Base-by-base conservation (phyloP, 2,329 filamentous ascomycete genomes). In the Metarhizium brunneum region DNA sequence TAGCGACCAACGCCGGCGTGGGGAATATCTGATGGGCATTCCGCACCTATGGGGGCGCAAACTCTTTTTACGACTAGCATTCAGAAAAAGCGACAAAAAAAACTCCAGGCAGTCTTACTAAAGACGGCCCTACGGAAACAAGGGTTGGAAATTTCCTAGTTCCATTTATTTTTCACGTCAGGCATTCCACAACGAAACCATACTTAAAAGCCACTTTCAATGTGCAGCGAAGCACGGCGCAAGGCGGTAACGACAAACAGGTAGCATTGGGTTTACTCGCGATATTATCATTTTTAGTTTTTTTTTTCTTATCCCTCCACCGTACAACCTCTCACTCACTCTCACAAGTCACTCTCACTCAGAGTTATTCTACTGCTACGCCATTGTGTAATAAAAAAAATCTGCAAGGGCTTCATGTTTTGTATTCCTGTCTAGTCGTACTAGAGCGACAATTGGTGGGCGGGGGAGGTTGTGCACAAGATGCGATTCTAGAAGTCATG, bases 141-240 rank as follows among this genome's bases (percentile, higher is more conserved):
- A 35, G 61, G 57, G 55, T 38, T 32, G 36, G 51, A 29, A 50
- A 58, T 51, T 56, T 36, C 25, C 45, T 59, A 48, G 35, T 38
- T 56, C 30, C 40, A 51, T 51, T 51, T 36, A 56, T 62, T 61
- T 63, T 55, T 60, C 61, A 65, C 63, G 64, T 69, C 66, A 65
- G 63, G 65, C 65, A 66, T 52, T 71, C 58, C 63, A 65, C 68
- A 59, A 68, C 62, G 65, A 69, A 65, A 64, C 61, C 66, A 68
- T 67, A 65, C 57, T 67, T 61, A 43, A 48, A 18, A 69, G 62
- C 63, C 60, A 64, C 60, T 63, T 68, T 67, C 65, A 66, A 65
- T 65, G 66, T 69, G 65, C 64, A 68, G 69, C 69, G 67, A 70
- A 69, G 66, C 66, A 69, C 64, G 67, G 69, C 69, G 70, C 69